phyloP scores from a whole-genome alignment of 345 rosid genomes.

The Heritiera fomes region DNA sequence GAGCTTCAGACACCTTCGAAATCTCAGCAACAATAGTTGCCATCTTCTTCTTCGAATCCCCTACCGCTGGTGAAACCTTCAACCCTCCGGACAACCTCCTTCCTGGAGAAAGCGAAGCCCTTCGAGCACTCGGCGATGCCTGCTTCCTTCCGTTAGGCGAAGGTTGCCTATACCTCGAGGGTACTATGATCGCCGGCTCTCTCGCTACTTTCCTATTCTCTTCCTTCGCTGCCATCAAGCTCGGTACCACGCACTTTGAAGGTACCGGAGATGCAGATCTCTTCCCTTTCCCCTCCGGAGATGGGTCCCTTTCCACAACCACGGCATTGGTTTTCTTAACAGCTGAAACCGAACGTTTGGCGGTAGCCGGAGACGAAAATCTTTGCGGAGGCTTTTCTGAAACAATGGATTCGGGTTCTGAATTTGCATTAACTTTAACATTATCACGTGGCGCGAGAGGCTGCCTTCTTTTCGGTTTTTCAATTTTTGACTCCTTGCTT shows the following conservation, averaged over 20 bases:
- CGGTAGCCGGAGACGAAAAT: constrained; percentile 77
- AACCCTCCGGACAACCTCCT: constrained; percentile 72
- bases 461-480: constrained; percentile 41
- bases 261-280: constrained; percentile 92
- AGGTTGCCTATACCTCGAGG: constrained; percentile 89
- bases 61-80: constrained; percentile 65
- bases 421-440: constrained; percentile 14
- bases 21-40: constrained; percentile 62
- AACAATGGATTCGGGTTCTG: constrained; percentile 29
- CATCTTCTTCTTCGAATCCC: constrained; percentile 89
- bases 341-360: constrained; percentile 57
- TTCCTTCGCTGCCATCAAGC: constrained; percentile 70
- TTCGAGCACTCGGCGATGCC: constrained; percentile 67
- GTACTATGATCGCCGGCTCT: constrained; percentile 87
- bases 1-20: constrained; percentile 67
- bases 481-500: constrained; percentile 27
- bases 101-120: constrained; percentile 79
- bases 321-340: constrained; percentile 44
- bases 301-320: constrained; percentile 68
- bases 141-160: constrained; percentile 81
- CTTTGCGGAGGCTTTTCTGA: constrained; percentile 51
- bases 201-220: constrained; percentile 66
- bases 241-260: constrained; percentile 85
- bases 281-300: constrained; percentile 65
- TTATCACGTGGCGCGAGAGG: constrained; percentile 60